Percentiles rank a stretch among this genome's conserved stretches.
These are phyloP conservation scores for Suillus decipiens DNA, from an alignment of 768 basidiomycete species.

Conservation along the genomic window DNA sequence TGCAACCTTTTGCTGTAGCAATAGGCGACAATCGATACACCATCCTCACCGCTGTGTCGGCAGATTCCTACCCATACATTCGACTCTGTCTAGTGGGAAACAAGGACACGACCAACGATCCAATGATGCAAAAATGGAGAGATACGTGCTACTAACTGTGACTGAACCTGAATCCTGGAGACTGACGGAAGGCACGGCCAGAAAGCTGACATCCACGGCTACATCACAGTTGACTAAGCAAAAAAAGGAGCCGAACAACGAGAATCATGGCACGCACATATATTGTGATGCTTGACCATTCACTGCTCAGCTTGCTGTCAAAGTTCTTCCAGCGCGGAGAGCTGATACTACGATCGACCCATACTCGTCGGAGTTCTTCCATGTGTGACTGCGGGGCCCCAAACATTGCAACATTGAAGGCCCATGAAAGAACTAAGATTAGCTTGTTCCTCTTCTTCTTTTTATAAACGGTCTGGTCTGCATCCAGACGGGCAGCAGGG, in stretches of 20 bases:
- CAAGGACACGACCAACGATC: slow-evolving; percentile 36
- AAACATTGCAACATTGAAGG: slow-evolving; percentile 26
- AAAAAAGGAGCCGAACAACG: neutral
- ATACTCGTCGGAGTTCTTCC: slow-evolving; percentile 12
- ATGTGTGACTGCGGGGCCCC: slow-evolving; percentile 29
- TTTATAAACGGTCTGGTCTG: slow-evolving; percentile 42
- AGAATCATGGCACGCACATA: slow-evolving; percentile 38
- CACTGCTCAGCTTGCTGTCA: slow-evolving; percentile 6
- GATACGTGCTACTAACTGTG: slow-evolving; percentile 27
- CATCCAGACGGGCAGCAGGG: slow-evolving; percentile 44
- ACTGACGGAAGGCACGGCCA: slow-evolving; percentile 47
- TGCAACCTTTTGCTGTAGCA: neutral
- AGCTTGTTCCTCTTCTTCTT: slow-evolving; percentile 6
- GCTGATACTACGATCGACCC: slow-evolving; percentile 13
- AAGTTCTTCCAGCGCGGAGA: slow-evolving; percentile 15
- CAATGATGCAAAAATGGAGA: slow-evolving; percentile 37
- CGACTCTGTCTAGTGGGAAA: slow-evolving; percentile 41
- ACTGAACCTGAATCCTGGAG: slow-evolving; percentile 5
- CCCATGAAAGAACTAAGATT: slow-evolving; percentile 13
- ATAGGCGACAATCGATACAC: neutral
- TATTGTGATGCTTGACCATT: slow-evolving; percentile 41
- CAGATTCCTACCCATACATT: slow-evolving; percentile 23
- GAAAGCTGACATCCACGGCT: slow-evolving; percentile 9
- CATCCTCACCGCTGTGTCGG: slow-evolving; percentile 29
- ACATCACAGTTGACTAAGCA: slow-evolving; percentile 12